A percentile compares a stretch with the other conserved stretches of the same genome.
phyloP scores from a whole-genome alignment of 1,139 yeast genomes.

The Chernovozyma aurita region DNA sequence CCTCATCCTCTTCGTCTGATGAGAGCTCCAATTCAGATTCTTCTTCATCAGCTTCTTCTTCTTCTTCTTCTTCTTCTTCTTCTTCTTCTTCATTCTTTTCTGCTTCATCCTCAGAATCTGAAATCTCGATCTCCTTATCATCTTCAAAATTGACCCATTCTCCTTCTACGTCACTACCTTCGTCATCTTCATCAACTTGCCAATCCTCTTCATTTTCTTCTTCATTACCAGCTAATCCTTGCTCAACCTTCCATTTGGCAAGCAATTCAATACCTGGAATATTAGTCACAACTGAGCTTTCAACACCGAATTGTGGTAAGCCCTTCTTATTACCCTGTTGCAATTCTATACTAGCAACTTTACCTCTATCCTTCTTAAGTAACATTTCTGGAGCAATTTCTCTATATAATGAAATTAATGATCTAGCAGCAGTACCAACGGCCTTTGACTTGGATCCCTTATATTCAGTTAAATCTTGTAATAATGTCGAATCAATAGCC shows the following conservation, averaged over 20 bases:
- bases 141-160: slow-evolving; percentile 62
- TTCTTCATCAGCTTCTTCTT: slow-evolving; percentile 25
- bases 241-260: slow-evolving; percentile 81
- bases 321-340: slow-evolving; percentile 45
- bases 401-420: slow-evolving; percentile 81
- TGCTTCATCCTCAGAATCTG: slow-evolving; percentile 41
- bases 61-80: slow-evolving; percentile 33
- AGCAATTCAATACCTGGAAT: slow-evolving; percentile 89
- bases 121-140: slow-evolving; percentile 49
- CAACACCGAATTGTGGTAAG: slow-evolving; percentile 71
- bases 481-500: slow-evolving; percentile 79
- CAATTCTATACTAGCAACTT: slow-evolving; percentile 76
- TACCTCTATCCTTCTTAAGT: slow-evolving; percentile 85
- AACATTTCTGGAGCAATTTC: slow-evolving; percentile 97
- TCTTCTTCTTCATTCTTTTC: slow-evolving; percentile 18
- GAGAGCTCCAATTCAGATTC: slow-evolving; percentile 34
- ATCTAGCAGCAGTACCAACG: slow-evolving; percentile 90
- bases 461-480: slow-evolving; percentile 87
- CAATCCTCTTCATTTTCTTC: slow-evolving; percentile 38
- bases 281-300: slow-evolving; percentile 52
- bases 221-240: slow-evolving; percentile 44
- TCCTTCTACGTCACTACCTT: slow-evolving; percentile 55
- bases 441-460: slow-evolving; percentile 91
- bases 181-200: slow-evolving; percentile 43
- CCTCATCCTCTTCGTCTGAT: slow-evolving; percentile 9